phyloP scores from a whole-genome alignment of 306 rosid genomes.

The Vigna angularis region DNA sequence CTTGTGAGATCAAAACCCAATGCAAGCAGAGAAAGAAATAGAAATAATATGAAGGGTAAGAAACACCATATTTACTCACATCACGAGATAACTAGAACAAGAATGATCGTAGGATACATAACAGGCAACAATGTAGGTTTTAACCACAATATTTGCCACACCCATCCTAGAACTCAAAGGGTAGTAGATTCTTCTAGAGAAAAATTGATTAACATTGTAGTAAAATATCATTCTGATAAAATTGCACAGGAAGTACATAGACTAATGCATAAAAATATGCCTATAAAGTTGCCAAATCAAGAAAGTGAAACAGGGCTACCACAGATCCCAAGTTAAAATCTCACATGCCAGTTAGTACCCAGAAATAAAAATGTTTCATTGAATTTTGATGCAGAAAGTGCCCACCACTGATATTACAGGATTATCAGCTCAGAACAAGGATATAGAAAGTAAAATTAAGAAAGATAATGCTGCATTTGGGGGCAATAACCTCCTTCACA shows the following conservation, averaged over 20 bases:
- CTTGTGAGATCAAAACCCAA: slow-evolving; percentile 32
- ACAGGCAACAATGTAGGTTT: background rate
- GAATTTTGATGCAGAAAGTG: slow-evolving; percentile 5
- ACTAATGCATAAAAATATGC: slow-evolving; percentile 11
- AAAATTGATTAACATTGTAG: slow-evolving; percentile 23
- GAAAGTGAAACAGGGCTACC: slow-evolving; percentile 6
- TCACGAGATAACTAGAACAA: slow-evolving; percentile 32
- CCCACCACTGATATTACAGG: slow-evolving; percentile 2
- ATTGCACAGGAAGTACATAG: slow-evolving; percentile 18
- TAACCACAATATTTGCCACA: slow-evolving; percentile 8
- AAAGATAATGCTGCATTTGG: slow-evolving; percentile 15
- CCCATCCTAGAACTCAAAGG: slow-evolving; percentile 26
- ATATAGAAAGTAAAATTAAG: background rate
- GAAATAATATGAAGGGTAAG: background rate
- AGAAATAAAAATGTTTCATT: slow-evolving; percentile 6
- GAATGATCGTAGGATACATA: slow-evolving; percentile 20
- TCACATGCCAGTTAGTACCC: slow-evolving; percentile 25
- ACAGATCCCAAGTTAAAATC: background rate
- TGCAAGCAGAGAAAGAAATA: slow-evolving; percentile 17
- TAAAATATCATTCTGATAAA: slow-evolving; percentile 32
- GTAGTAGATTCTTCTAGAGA: slow-evolving; percentile 14
- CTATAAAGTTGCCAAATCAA: slow-evolving; percentile 26
- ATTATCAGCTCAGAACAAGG: slow-evolving; percentile 33
- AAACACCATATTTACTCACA: slow-evolving; percentile 34
- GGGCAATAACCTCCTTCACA: slow-evolving; percentile 8